Base-by-base conservation (phyloP, 2,329 filamentous ascomycete species). In the Magnaporthiopsis incrustans region DNA sequence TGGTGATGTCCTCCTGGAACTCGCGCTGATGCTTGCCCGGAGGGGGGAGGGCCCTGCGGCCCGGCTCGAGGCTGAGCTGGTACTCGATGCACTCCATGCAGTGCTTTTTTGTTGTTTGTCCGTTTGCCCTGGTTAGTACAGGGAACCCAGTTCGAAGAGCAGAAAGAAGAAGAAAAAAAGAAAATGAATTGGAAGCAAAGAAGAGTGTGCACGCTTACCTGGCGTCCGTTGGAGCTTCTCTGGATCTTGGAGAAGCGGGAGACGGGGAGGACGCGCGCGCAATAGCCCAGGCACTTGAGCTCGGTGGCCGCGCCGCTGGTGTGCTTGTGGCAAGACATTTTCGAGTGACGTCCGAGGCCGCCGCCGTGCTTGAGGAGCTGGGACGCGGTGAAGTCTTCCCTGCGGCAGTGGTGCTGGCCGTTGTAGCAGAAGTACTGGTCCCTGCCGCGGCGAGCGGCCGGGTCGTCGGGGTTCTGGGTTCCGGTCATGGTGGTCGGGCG, bases 61-160 rank as follows among this genome's bases (percentile, higher is more conserved):
- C 60, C 15, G 60, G 60, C 60, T 61, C 60, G 27, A 50, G 35
- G 38, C 60, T 61, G 60, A 61, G 60, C 18, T 44, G 35, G 35
- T 44, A 61, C 8, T 38, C 35, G 22, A 61, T 44, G 38, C 60
- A 61, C 11, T 61, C 38, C 22, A 61, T 22, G 14, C 60, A 61
- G 27, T 30, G 27, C 60, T 61, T n/a, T n/a, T 25, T 12, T n/a
- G 4, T 4, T 61, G 7, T 8, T 35, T 35, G 7, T 35, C 7
- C 7, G 8, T 12, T 12, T 10, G 8, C 7, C 1, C 2, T 61
- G 2, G 38, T 27, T 30, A 61, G 26, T 10, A 22, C 26, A 44
- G 22, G 4, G 4, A 57, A 26, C n/a, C 22, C 1, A 57, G 33
- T 14, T 33, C 7, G 35, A 14, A 5, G 44, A 53, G 22, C 7